Conservation (phyloP, 352 stramenopile species). For the Pythium guiyangense region DNA sequence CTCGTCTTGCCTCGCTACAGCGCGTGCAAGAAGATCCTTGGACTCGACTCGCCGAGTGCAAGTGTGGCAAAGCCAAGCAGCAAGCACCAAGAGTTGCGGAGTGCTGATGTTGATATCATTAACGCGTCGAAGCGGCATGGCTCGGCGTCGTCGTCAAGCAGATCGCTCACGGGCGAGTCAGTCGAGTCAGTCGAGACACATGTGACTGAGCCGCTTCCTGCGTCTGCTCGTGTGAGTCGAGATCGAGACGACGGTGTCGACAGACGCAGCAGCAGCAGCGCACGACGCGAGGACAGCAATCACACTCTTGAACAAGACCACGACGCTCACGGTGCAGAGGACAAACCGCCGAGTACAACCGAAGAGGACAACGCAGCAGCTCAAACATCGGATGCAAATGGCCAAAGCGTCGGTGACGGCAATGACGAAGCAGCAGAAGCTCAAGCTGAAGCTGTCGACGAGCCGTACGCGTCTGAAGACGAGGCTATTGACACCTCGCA, state of each 20-base stretch:
- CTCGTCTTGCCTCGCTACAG: constrained; percentile 31
- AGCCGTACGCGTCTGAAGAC: background rate
- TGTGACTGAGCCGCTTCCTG: background rate
- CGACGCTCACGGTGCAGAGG: no score
- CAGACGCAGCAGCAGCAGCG: background rate
- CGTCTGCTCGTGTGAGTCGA: no score
- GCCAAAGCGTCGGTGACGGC: no score
- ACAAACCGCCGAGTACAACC: no score
- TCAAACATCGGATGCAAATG: no score
- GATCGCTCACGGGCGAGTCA: background rate
- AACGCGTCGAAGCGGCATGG: background rate
- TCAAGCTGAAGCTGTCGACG: background rate
- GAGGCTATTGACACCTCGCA: background rate
- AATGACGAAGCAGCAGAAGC: background rate
- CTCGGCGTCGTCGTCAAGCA: constrained; percentile 6
- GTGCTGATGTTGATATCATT: background rate
- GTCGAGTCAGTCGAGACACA: background rate
- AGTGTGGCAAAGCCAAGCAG: background rate
- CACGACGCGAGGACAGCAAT: no score
- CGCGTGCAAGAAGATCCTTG: constrained; percentile 29
- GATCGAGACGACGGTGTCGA: background rate
- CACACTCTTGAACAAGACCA: no score
- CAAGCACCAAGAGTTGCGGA: background rate
- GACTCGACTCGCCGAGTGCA: background rate
- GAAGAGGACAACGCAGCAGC: no score